Percentiles rank a stretch among this genome's conserved stretches.
These are phyloP conservation scores for Stylosanthes scabra DNA, from an alignment of 331 rosid species.

Conservation along the genomic window DNA sequence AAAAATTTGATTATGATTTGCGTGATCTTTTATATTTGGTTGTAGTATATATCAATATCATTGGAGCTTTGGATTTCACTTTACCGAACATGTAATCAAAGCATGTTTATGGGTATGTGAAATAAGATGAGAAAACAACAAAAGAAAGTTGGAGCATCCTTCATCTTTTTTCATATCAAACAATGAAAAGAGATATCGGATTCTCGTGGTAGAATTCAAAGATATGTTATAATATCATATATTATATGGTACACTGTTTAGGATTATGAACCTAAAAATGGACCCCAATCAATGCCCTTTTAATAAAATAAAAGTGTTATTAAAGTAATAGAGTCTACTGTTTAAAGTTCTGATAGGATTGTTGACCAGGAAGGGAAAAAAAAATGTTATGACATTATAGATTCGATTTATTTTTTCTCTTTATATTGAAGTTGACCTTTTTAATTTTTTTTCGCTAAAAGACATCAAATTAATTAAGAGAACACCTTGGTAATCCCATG, in stretches of 20 bases:
- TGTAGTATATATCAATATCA: conserved; percentile 43
- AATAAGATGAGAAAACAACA: background rate
- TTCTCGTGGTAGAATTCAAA: background rate
- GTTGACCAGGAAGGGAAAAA: no score
- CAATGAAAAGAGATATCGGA: conserved; percentile 5
- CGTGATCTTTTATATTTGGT: conserved; percentile 45
- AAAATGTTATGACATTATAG: no score
- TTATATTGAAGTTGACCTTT: no score
- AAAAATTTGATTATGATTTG: conserved; percentile 46
- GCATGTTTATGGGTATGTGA: background rate
- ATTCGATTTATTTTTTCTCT: no score
- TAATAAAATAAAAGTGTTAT: conserved; percentile 18
- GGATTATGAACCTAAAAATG: conserved; percentile 33
- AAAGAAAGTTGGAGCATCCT: conserved; percentile 37
- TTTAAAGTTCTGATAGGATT: conserved; percentile 8
- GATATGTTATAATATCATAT: conserved; percentile 35
- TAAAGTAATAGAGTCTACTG: background rate
- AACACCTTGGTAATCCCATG: no score
- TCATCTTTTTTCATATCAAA: conserved; percentile 53
- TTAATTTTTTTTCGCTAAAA: no score
- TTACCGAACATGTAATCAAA: conserved; percentile 51
- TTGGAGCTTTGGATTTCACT: conserved; percentile 57
- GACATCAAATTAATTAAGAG: no score
- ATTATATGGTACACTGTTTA: conserved; percentile 8
- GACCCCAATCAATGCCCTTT: conserved; percentile 24